A percentile compares a stretch with the other conserved stretches of the same genome.
These are phyloP conservation scores for Colletotrichum neosansevieriae DNA, from an alignment of 2,329 filamentous ascomycete genomes.

Conservation along the genomic window DNA sequence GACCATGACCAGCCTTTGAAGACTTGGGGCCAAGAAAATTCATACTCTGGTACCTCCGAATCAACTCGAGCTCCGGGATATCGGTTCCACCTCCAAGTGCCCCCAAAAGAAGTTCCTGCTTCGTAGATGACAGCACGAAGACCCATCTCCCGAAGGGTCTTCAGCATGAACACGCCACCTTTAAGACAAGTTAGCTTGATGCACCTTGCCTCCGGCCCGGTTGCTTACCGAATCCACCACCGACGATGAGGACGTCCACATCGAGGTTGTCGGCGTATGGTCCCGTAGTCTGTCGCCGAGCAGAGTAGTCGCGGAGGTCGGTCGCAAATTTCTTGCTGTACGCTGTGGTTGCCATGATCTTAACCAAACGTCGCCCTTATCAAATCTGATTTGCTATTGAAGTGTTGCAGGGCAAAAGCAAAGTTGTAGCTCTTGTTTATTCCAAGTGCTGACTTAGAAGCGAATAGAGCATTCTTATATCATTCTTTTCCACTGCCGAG, in stretches of 20 bases:
- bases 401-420: too few species aligned
- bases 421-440: too few species aligned
- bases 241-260: conserved; percentile 58
- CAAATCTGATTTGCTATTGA: too few species aligned
- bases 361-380: too few species aligned
- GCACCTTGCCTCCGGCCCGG: background rate
- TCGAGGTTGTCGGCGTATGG: conserved; percentile 58
- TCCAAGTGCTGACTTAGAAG: too few species aligned
- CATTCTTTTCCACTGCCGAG: background rate
- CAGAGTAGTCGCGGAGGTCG: conserved; percentile 54
- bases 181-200: background rate
- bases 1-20: conserved; percentile 70
- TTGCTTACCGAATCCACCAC: conserved; percentile 53
- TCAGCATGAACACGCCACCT: conserved; percentile 62
- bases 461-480: conserved; percentile 6
- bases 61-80: conserved; percentile 69
- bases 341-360: conserved; percentile 41
- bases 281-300: conserved; percentile 47
- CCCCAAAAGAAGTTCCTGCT: conserved; percentile 62
- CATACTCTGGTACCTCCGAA: conserved; percentile 64
- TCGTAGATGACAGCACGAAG: conserved; percentile 64
- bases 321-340: conserved; percentile 55
- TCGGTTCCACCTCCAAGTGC: conserved; percentile 68
- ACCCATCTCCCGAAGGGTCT: conserved; percentile 63
- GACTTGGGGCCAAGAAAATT: conserved; percentile 64